Evolutionary conservation across 2,329 filamentous ascomycete species (phyloP).

Genomic region (Podosphaera xanthii): DNA sequence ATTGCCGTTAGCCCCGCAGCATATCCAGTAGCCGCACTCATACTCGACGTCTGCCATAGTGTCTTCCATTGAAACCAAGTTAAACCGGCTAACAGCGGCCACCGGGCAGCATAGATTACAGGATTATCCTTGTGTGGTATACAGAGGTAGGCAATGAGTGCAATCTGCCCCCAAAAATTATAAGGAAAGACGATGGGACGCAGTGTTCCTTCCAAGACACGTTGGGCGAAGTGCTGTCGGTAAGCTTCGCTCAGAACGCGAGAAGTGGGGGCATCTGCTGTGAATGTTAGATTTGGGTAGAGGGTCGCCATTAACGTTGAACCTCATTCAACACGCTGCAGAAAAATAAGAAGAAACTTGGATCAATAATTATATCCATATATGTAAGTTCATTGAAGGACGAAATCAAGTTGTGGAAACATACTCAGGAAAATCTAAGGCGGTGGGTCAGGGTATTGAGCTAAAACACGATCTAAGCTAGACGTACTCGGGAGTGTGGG

Average conservation of each 20-base stretch:
- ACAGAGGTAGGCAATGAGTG: conserved; percentile 29
- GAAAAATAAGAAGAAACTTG: no score
- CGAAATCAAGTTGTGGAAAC: no score
- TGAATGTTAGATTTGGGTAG: conserved; percentile 9
- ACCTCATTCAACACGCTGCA: no score
- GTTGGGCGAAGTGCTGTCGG: conserved; percentile 18
- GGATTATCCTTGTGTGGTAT: conserved; percentile 28
- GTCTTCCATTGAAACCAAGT: conserved; percentile 23
- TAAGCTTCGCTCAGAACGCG: conserved; percentile 15
- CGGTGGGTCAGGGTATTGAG: no score
- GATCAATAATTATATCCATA: no score
- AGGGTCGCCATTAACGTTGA: conserved; percentile 4
- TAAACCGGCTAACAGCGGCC: conserved; percentile 24
- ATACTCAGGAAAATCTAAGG: no score
- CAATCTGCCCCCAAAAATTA: conserved; percentile 22
- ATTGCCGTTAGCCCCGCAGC: conserved; percentile 24
- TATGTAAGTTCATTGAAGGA: no score
- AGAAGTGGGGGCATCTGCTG: conserved; percentile 6
- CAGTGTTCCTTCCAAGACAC: conserved; percentile 19
- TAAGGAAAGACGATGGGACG: conserved; percentile 30
- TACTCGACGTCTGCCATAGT: conserved; percentile 23
- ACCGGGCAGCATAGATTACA: conserved; percentile 27
- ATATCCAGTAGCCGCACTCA: conserved; percentile 28
- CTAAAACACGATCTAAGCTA: no score
- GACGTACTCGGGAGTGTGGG: no score